Percentiles rank a stretch among this genome's conserved stretches.
Evolutionary conservation across 495 filamentous ascomycete genomes (phyloP).

Genomic region (Daldinia decipiens): DNA sequence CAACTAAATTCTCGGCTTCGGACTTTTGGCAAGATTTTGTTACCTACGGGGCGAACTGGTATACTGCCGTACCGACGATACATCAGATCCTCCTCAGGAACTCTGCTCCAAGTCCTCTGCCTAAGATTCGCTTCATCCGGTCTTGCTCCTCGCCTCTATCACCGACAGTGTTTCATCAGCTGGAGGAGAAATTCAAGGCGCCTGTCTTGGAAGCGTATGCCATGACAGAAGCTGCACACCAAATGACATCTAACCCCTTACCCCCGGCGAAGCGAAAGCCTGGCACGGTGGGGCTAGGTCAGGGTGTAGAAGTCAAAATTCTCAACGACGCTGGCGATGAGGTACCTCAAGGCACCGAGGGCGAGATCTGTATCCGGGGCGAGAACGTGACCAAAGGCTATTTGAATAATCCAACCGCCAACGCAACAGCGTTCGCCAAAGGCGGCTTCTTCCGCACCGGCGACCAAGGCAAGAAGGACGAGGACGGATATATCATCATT

Average conservation of each 20-base stretch:
- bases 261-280: slow-evolving; percentile 77
- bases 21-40: slow-evolving; percentile 84
- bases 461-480: slow-evolving; percentile 80
- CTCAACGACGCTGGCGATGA: slow-evolving; percentile 71
- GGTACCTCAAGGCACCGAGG: slow-evolving; percentile 71
- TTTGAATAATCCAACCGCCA: slow-evolving; percentile 80
- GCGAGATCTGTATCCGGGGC: slow-evolving; percentile 81
- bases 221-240: slow-evolving; percentile 91
- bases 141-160: slow-evolving; percentile 85
- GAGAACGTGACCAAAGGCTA: slow-evolving; percentile 86
- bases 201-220: slow-evolving; percentile 90
- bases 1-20: slow-evolving; percentile 78
- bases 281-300: slow-evolving; percentile 80
- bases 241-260: slow-evolving; percentile 88
- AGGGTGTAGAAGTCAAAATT: slow-evolving; percentile 83
- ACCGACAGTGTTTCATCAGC: slow-evolving; percentile 77
- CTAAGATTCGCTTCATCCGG: slow-evolving; percentile 83
- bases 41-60: slow-evolving; percentile 81
- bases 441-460: slow-evolving; percentile 84
- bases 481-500: slow-evolving; percentile 78
- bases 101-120: slow-evolving; percentile 69
- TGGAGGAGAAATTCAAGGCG: slow-evolving; percentile 75
- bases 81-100: slow-evolving; percentile 85
- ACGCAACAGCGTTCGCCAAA: slow-evolving; percentile 72
- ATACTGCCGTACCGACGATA: slow-evolving; percentile 87